A percentile compares a stretch with the other conserved stretches of the same genome.
These are phyloP conservation scores for Candida sphagnicola DNA, from an alignment of 805 yeast species.

Conservation along the genomic window DNA sequence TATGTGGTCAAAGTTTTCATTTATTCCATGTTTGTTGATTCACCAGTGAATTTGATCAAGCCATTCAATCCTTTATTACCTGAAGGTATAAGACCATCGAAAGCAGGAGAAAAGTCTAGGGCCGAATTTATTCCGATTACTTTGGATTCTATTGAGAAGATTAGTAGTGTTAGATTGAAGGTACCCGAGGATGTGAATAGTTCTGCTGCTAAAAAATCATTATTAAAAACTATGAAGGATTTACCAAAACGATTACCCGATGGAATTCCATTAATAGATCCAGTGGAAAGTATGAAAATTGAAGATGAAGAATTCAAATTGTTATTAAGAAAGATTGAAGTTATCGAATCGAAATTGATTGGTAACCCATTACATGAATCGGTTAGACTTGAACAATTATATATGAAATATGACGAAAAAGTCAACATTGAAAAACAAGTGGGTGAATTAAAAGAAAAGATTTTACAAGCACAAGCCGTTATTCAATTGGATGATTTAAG, in stretches of 20 bases:
- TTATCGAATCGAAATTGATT: slow-evolving; percentile 68
- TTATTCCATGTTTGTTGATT: slow-evolving; percentile 68
- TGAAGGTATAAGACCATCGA: slow-evolving; percentile 85
- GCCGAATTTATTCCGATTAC: slow-evolving; percentile 84
- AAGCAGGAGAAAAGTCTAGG: slow-evolving; percentile 63
- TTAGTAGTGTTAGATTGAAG: slow-evolving; percentile 77
- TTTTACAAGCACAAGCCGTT: slow-evolving; percentile 82
- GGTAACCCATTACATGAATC: slow-evolving; percentile 67
- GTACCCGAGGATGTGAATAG: slow-evolving; percentile 72
- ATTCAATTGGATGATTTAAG: slow-evolving; percentile 92
- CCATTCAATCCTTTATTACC: slow-evolving; percentile 76
- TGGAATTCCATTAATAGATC: slow-evolving; percentile 89
- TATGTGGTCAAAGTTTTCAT: slow-evolving; percentile 85
- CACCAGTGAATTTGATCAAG: slow-evolving; percentile 80
- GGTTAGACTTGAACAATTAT: slow-evolving; percentile 57
- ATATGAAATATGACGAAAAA: slow-evolving; percentile 62
- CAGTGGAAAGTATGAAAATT: slow-evolving; percentile 89
- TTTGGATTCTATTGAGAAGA: slow-evolving; percentile 64
- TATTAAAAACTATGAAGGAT: slow-evolving; percentile 70
- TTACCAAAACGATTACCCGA: slow-evolving; percentile 81
- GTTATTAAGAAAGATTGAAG: slow-evolving; percentile 73
- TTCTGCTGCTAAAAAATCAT: slow-evolving; percentile 54
- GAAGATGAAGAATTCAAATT: slow-evolving; percentile 73
- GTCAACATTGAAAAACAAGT: slow-evolving; percentile 58
- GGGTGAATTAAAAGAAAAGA: slow-evolving; percentile 56